A percentile compares a stretch with the other conserved stretches of the same genome.
Evolutionary conservation across 2,329 filamentous ascomycete genomes (phyloP).

Genomic region (Colletotrichum viniferum): DNA sequence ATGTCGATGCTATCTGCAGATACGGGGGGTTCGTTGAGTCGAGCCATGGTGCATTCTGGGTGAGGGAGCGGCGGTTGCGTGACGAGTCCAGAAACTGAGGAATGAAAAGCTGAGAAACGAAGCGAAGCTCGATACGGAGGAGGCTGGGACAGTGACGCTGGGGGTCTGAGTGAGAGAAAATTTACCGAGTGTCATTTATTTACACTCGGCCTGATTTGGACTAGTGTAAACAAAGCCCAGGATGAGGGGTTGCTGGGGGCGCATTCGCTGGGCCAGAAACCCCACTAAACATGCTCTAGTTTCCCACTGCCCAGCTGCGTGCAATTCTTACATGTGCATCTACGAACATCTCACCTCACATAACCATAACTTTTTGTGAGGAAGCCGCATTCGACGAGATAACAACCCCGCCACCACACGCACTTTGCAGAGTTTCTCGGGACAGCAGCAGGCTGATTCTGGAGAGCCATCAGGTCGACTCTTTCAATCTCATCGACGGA

Average conservation of each 20-base stretch:
- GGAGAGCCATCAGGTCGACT: not conserved
- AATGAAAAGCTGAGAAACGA: slow-evolving; percentile 4
- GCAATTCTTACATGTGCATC: slow-evolving; percentile 11
- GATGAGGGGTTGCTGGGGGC: slow-evolving; percentile 19
- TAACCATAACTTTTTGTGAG: not conserved
- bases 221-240: slow-evolving; percentile 12
- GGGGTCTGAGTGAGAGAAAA: slow-evolving; percentile 19
- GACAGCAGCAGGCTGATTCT: not conserved
- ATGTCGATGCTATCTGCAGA: slow-evolving; percentile 74
- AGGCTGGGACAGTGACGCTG: slow-evolving; percentile 20
- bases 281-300: not conserved
- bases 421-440: not conserved
- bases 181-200: slow-evolving; percentile 24
- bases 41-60: slow-evolving; percentile 67
- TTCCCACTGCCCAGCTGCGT: not conserved
- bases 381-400: not conserved
- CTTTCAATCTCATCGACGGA: not conserved
- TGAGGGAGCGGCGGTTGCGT: not conserved
- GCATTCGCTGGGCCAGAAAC: not conserved
- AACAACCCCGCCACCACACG: not conserved
- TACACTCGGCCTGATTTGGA: slow-evolving; percentile 17
- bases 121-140: slow-evolving; percentile 14
- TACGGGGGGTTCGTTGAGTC: slow-evolving; percentile 76
- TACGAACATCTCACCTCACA: not conserved
- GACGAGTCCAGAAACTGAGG: not conserved